phyloP scores from a whole-genome alignment of 768 basidiomycete species.

The Pleurotus cornucopiae region DNA sequence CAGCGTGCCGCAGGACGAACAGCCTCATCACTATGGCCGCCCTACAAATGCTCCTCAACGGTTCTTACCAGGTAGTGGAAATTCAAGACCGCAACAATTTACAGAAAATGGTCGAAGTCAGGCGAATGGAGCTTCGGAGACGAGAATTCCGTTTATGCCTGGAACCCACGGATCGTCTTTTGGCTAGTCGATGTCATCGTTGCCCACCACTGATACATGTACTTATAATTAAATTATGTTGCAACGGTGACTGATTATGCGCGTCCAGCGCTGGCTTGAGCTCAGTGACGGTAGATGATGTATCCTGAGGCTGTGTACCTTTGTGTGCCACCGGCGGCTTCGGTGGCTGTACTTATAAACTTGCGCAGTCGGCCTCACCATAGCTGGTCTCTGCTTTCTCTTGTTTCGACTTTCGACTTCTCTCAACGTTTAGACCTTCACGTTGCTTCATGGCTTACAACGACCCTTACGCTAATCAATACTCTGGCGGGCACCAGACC shows the following conservation, averaged over 20 bases:
- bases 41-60: slow-evolving; percentile 6
- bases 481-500: slow-evolving; percentile 11
- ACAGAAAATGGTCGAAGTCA: slow-evolving; percentile 17
- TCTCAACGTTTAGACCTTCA: neutral
- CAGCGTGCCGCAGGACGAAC: neutral
- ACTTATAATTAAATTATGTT: too few relatives aligned
- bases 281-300: too few relatives aligned
- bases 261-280: too few relatives aligned
- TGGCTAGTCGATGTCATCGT: too few relatives aligned
- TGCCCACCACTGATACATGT: too few relatives aligned
- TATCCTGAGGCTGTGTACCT: too few relatives aligned
- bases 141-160: slow-evolving; percentile 13
- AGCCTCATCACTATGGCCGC: neutral
- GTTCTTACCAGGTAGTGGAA: slow-evolving; percentile 9
- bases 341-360: too few relatives aligned
- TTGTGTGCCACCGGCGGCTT: too few relatives aligned
- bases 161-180: slow-evolving; percentile 24
- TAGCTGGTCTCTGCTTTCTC: neutral
- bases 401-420: neutral
- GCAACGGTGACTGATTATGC: too few relatives aligned
- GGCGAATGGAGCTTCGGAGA: too few relatives aligned
- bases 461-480: slow-evolving; percentile 40
- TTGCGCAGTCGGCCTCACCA: too few relatives aligned
- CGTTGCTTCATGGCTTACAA: slow-evolving; percentile 41
- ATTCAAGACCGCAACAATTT: neutral